A percentile compares a stretch with the other conserved stretches of the same genome.
These are phyloP conservation scores for Diaporthe longicolla DNA, from an alignment of 2,329 filamentous ascomycete species.

Conservation along the genomic window DNA sequence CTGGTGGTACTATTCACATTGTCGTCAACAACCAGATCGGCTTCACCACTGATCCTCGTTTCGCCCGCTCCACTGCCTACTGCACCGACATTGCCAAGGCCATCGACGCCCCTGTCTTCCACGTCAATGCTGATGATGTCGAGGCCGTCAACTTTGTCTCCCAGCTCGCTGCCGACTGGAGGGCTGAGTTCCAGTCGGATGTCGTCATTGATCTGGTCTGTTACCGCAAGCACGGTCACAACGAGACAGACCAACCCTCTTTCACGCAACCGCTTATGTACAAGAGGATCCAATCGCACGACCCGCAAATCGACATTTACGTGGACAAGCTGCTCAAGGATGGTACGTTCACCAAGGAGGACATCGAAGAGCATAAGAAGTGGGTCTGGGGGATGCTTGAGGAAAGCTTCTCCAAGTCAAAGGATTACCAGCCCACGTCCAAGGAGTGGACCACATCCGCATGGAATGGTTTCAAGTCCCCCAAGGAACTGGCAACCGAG, in stretches of 20 bases:
- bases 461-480: constrained; percentile 99
- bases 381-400: constrained; percentile 99
- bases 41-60: constrained; percentile 98
- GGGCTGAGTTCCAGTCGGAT: constrained; percentile 98
- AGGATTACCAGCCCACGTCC: constrained; percentile 95
- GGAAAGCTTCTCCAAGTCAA: constrained; percentile 96
- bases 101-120: constrained; percentile 98
- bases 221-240: constrained; percentile 99
- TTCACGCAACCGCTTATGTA: constrained; percentile 99
- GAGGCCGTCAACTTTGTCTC: constrained; percentile 99
- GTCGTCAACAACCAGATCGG: constrained; percentile 99
- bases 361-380: constrained; percentile 98
- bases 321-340: constrained; percentile 91
- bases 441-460: constrained; percentile 99
- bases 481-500: constrained; percentile 96
- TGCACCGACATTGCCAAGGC: constrained; percentile 99
- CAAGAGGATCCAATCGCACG: constrained; percentile 92
- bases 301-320: constrained; percentile 90
- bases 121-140: constrained; percentile 98
- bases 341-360: constrained; percentile 95
- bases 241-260: constrained; percentile 98
- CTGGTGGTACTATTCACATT: constrained; percentile 95
- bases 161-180: constrained; percentile 97
- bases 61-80: constrained; percentile 96
- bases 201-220: constrained; percentile 98